phyloP scores from a whole-genome alignment of 495 filamentous ascomycete species.

The Aeminium ludgeri region DNA sequence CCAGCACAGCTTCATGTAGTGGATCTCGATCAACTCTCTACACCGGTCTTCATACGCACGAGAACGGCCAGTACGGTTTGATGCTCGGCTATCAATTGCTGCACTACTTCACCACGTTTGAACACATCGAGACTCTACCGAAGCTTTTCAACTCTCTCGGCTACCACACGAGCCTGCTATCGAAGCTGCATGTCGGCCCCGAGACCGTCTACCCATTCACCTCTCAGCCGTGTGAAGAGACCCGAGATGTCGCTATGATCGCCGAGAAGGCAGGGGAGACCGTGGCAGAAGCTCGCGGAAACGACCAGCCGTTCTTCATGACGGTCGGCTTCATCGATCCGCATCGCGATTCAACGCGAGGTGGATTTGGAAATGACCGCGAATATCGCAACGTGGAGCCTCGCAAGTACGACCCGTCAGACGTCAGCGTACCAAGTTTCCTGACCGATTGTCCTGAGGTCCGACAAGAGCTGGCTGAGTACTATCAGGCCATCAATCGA shows the following conservation, averaged over 20 bases:
- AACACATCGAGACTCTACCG: constrained; percentile 28
- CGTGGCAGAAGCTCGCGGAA: constrained; percentile 21
- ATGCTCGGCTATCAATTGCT: background rate
- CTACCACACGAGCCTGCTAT: constrained; percentile 30
- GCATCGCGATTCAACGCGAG: constrained; percentile 27
- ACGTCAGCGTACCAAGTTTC: constrained; percentile 24
- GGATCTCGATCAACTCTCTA: constrained; percentile 30
- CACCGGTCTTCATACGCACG: constrained; percentile 31
- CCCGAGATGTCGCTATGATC: constrained; percentile 23
- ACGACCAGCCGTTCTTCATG: constrained; percentile 25
- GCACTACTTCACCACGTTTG: constrained; percentile 23
- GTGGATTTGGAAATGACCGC: constrained; percentile 28
- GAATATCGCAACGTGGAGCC: constrained; percentile 15
- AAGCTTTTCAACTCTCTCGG: constrained; percentile 23
- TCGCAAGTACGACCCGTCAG: background rate
- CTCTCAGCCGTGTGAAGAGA: constrained; percentile 26
- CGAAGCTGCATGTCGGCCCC: constrained; percentile 33
- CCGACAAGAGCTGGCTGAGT: constrained; percentile 28
- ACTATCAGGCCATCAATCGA: constrained; percentile 28
- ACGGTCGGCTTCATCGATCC: constrained; percentile 32
- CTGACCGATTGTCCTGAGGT: constrained; percentile 26
- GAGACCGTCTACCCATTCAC: constrained; percentile 26
- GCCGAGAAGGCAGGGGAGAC: constrained; percentile 25
- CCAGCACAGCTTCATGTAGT: constrained; percentile 32
- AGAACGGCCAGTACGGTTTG: constrained; percentile 33